These are phyloP conservation scores for Aspergillus neoniger DNA, from an alignment of 2,329 filamentous ascomycete genomes.

Conservation along the genomic window DNA sequence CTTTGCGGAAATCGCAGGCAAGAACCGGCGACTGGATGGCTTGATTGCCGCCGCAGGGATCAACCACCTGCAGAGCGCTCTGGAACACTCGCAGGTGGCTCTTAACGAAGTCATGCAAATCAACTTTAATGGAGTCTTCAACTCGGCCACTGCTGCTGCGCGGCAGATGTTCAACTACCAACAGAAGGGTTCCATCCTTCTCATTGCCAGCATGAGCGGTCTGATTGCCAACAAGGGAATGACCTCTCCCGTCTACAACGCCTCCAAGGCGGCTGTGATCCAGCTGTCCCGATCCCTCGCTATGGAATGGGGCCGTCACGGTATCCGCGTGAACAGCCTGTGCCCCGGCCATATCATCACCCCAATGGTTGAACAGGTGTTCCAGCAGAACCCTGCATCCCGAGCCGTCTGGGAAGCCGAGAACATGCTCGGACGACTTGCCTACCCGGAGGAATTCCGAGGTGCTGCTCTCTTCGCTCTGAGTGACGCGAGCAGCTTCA, in stretches of 20 bases:
- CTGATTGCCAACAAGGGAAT: slow-evolving; percentile 53
- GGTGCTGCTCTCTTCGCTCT: slow-evolving; percentile 69
- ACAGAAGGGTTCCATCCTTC: slow-evolving; percentile 50
- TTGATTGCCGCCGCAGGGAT: slow-evolving; percentile 47
- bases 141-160: slow-evolving; percentile 50
- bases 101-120: slow-evolving; percentile 49
- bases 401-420: slow-evolving; percentile 46
- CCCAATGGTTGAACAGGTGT: slow-evolving; percentile 79
- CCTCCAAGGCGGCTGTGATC: slow-evolving; percentile 57
- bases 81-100: slow-evolving; percentile 45
- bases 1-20: slow-evolving; percentile 38
- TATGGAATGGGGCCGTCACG: slow-evolving; percentile 54
- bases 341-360: slow-evolving; percentile 59
- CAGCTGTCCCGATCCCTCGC: slow-evolving; percentile 55
- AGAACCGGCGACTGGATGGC: slow-evolving; percentile 43
- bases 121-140: slow-evolving; percentile 54
- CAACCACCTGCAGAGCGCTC: slow-evolving; percentile 45
- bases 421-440: slow-evolving; percentile 57
- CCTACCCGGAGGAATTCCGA: slow-evolving; percentile 60
- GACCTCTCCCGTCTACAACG: slow-evolving; percentile 51
- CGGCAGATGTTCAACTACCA: slow-evolving; percentile 54
- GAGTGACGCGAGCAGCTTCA: slow-evolving; percentile 68
- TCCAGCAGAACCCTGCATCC: slow-evolving; percentile 70
- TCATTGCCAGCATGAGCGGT: slow-evolving; percentile 56
- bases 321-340: slow-evolving; percentile 57